Base-by-base conservation (phyloP, 495 filamentous ascomycete genomes). In the Bryoglossum gracile region DNA sequence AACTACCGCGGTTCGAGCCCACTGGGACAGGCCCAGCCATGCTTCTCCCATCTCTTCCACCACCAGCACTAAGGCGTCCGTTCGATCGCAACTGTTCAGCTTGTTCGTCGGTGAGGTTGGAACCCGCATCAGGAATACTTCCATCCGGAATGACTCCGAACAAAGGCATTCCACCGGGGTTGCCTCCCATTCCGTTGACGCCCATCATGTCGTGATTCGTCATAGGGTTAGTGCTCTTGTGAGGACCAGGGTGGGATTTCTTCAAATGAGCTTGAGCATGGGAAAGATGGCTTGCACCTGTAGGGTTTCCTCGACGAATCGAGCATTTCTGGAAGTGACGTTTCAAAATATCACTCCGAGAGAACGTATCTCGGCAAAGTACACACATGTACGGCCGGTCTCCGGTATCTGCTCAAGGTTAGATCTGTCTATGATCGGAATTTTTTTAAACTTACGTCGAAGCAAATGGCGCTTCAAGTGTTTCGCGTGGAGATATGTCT, bases 281-380 rank as follows among this genome's bases (percentile, higher is more conserved):
- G 46, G 89, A 89, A 60, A 98, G 69, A 75, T 98, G 91, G 58
- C 81, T 92, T 48, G 83, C 85, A 47, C 89, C 89, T 18, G 86
- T 94, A 21, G 91, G 91, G 70, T 96, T 96, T 37, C 92, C 92
- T 55, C 92, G 81, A 55, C 92, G 81, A 43, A 95, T 82, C 24
- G 91, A 95, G 68, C 92, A 98, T 68, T 98, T 98, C 63, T 94
- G 87, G 65, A 98, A 98, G 66, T 98, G 92, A 50, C 92, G 84
- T 72, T 98, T 98, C 63, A 98, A 70, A 55, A 98, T 98, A 65
- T 98, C 92, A 71, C 87, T 94, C 62, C 92, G 82, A 21, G 90
- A 95, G 69, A 98, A 98, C n/a, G 87, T 96, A 66, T 98, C 92
- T 64, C 89, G 85, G 72, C 92, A 98, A 35, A 98, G 76, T 51